phyloP scores from a whole-genome alignment of 257 asterid genomes.

The Capsicum baccatum region DNA sequence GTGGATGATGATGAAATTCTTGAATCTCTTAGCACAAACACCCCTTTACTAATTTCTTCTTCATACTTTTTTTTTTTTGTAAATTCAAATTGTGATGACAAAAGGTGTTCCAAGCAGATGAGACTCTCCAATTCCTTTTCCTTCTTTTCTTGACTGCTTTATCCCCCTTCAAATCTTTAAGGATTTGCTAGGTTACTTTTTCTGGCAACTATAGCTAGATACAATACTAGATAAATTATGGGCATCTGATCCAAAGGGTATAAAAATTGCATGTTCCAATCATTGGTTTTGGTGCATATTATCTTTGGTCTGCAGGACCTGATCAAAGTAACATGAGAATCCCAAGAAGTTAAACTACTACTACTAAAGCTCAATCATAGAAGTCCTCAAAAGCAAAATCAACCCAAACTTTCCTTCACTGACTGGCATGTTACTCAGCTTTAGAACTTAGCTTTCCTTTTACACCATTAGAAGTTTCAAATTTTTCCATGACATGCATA shows the following conservation, averaged over 20 bases:
- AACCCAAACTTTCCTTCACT: neutral
- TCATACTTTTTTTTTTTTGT: neutral
- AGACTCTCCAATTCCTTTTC: neutral
- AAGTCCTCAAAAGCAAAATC: conserved; percentile 44
- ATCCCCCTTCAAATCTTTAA: conserved; percentile 5
- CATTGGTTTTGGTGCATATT: conserved; percentile 40
- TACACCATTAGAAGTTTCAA: conserved; percentile 1
- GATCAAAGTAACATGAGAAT: conserved; percentile 50
- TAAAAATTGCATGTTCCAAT: conserved; percentile 42
- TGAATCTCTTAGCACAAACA: conserved; percentile 4
- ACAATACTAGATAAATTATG: conserved; percentile 31
- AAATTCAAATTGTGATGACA: neutral
- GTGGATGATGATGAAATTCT: neutral
- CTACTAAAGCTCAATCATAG: conserved; percentile 39
- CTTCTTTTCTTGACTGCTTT: conserved; percentile 28
- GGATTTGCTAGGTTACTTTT: conserved; percentile 24
- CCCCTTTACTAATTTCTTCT: neutral
- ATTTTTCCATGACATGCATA: neutral
- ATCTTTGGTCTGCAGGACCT: conserved; percentile 33
- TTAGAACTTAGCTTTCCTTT: conserved; percentile 22
- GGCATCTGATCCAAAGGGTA: conserved; percentile 46
- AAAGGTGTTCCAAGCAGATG: neutral
- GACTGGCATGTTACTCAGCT: conserved; percentile 29
- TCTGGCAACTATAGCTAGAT: conserved; percentile 30
- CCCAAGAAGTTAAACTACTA: conserved; percentile 40